phyloP scores from a whole-genome alignment of 768 basidiomycete species.

The Hericium coralloides region DNA sequence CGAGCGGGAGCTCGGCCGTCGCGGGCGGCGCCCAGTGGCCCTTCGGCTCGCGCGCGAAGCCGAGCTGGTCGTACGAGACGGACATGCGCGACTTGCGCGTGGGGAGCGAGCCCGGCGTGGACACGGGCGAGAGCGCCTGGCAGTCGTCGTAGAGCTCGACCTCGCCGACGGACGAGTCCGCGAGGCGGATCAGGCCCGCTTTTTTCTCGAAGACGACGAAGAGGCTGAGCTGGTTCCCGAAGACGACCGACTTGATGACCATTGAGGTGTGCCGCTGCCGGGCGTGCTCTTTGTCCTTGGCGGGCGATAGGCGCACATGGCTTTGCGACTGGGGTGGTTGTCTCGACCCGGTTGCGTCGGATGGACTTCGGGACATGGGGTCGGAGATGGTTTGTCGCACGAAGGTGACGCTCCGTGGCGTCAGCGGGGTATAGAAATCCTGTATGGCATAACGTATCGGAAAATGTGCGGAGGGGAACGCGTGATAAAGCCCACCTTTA shows the following conservation, averaged over 20 bases:
- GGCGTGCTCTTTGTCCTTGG: conserved; percentile 2
- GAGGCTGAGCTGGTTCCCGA: conserved; percentile 67
- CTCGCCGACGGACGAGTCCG: conserved; percentile 75
- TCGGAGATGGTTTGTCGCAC: conserved; percentile 61
- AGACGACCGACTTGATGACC: conserved; percentile 27
- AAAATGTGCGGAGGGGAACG: neutral
- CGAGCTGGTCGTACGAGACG: conserved; percentile 33
- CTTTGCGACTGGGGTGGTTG: conserved; percentile 6
- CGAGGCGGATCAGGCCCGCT: conserved; percentile 72
- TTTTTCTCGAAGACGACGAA: conserved; percentile 86
- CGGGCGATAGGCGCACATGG: conserved; percentile 12
- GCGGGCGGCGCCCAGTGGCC: conserved; percentile 42
- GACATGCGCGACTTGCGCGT: conserved; percentile 26
- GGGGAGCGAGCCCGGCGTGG: conserved; percentile 12
- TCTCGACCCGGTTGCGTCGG: conserved; percentile 27
- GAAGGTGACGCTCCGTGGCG: conserved; percentile 58
- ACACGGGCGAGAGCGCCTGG: conserved; percentile 20
- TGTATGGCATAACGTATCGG: conserved; percentile 18
- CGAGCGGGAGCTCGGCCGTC: conserved; percentile 37
- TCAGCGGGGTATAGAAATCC: conserved; percentile 80
- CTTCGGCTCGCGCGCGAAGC: conserved; percentile 29
- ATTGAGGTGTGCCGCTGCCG: conserved; percentile 8
- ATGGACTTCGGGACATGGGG: conserved; percentile 29
- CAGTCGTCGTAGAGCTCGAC: conserved; percentile 48
- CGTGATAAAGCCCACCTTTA: conserved; percentile 46